phyloP scores from a whole-genome alignment of 202 grass and related monocot species.

The Elaeis oleifera region DNA sequence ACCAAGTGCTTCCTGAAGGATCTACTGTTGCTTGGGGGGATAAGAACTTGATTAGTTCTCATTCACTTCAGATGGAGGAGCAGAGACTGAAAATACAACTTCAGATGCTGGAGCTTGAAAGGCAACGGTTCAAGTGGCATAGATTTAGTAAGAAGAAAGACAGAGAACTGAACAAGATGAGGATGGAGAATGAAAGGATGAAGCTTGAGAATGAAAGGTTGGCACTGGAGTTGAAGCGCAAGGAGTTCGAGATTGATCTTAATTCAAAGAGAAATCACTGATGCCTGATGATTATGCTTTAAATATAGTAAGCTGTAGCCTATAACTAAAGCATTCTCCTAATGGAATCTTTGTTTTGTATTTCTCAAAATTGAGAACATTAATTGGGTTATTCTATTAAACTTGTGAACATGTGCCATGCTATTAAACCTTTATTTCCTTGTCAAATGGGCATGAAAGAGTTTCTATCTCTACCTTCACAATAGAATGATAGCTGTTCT shows the following conservation, averaged over 20 bases:
- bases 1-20: slow-evolving; percentile 36
- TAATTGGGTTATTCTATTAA: too few species aligned
- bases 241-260: slow-evolving; percentile 52
- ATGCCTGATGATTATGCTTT: too few species aligned
- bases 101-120: slow-evolving; percentile 37
- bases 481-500: too few species aligned
- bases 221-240: slow-evolving; percentile 46
- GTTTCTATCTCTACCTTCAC: too few species aligned
- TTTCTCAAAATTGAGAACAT: too few species aligned
- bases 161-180: slow-evolving; percentile 65
- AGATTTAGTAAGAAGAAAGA: slow-evolving; percentile 73
- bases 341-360: too few species aligned
- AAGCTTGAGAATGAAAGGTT: slow-evolving; percentile 59
- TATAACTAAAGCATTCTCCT: too few species aligned
- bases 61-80: slow-evolving; percentile 30
- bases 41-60: slow-evolving; percentile 28
- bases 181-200: slow-evolving; percentile 65
- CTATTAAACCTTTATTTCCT: too few species aligned
- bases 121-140: slow-evolving; percentile 67
- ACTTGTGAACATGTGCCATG: too few species aligned
- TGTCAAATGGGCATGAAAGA: too few species aligned
- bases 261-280: slow-evolving; percentile 17
- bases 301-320: too few species aligned
- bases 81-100: not conserved
- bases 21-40: slow-evolving; percentile 22